Conservation (phyloP, 2,329 filamentous ascomycete species). For the Hymenoscyphus albidus region DNA sequence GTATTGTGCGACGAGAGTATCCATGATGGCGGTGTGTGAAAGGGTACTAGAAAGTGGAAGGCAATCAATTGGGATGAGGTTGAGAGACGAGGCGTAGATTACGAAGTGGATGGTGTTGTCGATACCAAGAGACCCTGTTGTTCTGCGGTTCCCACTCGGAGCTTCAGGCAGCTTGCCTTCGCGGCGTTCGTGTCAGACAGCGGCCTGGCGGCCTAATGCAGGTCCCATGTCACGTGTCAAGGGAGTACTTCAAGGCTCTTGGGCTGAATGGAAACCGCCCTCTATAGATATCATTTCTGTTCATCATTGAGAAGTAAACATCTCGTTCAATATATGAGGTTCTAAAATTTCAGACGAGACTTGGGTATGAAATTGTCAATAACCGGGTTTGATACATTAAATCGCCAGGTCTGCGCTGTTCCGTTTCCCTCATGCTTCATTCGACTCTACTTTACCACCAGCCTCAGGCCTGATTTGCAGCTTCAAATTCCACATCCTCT, state of each 20-base stretch:
- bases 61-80: conserved; percentile 15
- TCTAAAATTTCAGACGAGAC: not conserved
- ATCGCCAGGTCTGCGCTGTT: not conserved
- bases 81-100: conserved; percentile 5
- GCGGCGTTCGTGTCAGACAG: conserved; percentile 22
- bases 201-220: conserved; percentile 8
- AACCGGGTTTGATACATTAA: not conserved
- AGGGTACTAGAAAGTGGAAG: conserved; percentile 18
- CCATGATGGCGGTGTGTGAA: conserved; percentile 55
- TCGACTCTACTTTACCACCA: not conserved
- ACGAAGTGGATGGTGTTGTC: conserved; percentile 27
- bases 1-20: conserved; percentile 90
- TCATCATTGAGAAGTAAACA: no score
- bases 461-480: not conserved
- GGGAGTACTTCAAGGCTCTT: not conserved
- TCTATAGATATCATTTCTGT: no score
- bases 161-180: conserved; percentile 31
- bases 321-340: not conserved
- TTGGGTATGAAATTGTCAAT: no score
- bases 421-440: not conserved
- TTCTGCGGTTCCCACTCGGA: conserved; percentile 3
- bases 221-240: conserved; percentile 9
- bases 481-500: not conserved
- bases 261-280: no score
- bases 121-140: conserved; percentile 8